Evolutionary conservation across 768 basidiomycete genomes (phyloP).

Genomic region (Termitomyces sp.): DNA sequence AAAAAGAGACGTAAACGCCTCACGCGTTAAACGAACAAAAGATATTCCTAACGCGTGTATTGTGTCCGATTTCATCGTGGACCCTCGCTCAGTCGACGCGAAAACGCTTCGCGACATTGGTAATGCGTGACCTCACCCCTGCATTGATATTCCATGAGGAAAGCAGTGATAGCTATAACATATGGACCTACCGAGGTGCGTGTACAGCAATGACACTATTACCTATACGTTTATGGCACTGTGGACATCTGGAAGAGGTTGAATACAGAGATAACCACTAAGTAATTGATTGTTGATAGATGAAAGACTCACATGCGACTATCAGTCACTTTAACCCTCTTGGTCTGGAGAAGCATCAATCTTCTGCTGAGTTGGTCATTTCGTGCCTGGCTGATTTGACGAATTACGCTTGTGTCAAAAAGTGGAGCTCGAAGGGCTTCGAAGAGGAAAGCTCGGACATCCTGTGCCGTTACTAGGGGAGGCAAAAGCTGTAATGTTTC

Average conservation of each 20-base stretch:
- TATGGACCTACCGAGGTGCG: conserved; percentile 61
- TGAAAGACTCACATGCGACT: conserved; percentile 72
- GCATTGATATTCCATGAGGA: not conserved
- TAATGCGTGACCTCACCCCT: conserved; percentile 98
- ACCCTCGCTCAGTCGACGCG: conserved; percentile 44
- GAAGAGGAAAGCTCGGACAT: conserved; percentile 73
- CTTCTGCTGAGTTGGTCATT: conserved; percentile 70
- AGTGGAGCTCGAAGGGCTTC: conserved; percentile 62
- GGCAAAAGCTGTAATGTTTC: conserved; percentile 85
- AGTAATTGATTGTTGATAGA: conserved; percentile 1
- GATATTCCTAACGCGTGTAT: too few species aligned
- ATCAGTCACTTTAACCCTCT: conserved; percentile 85
- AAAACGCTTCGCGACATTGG: conserved; percentile 86
- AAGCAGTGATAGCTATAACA: not conserved
- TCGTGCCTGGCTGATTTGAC: conserved; percentile 66
- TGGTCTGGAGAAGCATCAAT: conserved; percentile 72
- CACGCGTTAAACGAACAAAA: not conserved
- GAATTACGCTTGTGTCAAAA: conserved; percentile 65
- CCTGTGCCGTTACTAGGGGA: conserved; percentile 79
- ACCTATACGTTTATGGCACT: conserved; percentile 92
- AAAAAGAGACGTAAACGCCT: not conserved
- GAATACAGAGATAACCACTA: conserved; percentile 1
- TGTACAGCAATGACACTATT: conserved; percentile 94
- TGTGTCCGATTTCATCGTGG: conserved; percentile 13
- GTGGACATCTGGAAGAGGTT: conserved; percentile 66